phyloP scores from a whole-genome alignment of 179 eudicot genomes.

The Drosera spatulata region DNA sequence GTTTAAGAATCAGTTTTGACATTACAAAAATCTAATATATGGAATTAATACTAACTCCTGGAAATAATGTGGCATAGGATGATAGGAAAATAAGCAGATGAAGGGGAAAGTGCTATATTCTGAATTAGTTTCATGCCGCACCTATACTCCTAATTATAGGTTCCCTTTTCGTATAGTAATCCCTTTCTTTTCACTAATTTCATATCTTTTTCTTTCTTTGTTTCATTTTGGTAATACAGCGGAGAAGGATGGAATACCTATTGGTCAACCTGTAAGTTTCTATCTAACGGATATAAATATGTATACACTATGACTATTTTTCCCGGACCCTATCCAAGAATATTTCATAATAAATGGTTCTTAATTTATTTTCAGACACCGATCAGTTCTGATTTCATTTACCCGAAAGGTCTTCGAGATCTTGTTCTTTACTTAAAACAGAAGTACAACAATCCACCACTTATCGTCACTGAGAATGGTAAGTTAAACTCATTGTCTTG shows the following conservation, averaged over 20 bases:
- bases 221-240: background rate
- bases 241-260: background rate
- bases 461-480: conserved; percentile 33
- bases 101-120: too few species aligned
- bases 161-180: background rate
- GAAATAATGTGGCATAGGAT: too few species aligned
- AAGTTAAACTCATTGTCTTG: background rate
- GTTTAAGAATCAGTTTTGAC: too few species aligned
- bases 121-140: too few species aligned
- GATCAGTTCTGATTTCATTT: conserved; percentile 7
- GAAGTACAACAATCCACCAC: conserved; percentile 23
- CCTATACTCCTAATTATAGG: too few species aligned
- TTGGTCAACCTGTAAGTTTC: conserved; percentile 10
- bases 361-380: conserved; percentile 13
- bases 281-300: too few species aligned
- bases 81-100: too few species aligned
- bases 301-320: background rate
- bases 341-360: background rate
- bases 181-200: background rate
- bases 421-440: conserved; percentile 22
- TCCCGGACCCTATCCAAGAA: too few species aligned
- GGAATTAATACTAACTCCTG: too few species aligned
- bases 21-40: too few species aligned
- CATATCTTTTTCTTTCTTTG: background rate
- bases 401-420: conserved; percentile 20